Evolutionary conservation across 176 grass and related monocot species (phyloP), one percentile per base, ranked within the genome.

Genomic region (Cenchrus fungigraminus): DNA sequence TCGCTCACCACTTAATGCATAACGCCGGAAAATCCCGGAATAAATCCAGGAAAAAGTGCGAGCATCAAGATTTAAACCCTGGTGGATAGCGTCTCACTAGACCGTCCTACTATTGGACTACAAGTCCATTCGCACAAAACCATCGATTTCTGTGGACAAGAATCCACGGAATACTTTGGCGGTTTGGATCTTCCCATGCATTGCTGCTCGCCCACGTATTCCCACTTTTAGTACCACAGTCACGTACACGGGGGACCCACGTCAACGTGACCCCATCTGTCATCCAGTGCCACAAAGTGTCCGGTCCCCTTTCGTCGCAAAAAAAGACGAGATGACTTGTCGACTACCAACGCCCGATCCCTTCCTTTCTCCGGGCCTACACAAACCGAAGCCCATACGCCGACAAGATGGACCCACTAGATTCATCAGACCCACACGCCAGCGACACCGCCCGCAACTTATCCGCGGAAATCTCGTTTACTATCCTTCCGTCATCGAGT

Each of bases 401-500:
- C 65, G 84, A 86, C 84, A 37, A 8, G 0, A 0, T 37, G 79
- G 79, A 3, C 65, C 87, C 88, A 42, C 42, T 8, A 0, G 42
- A 72, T 28, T 51, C 19, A 11, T 5, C 17, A 44, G 88, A 73
- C 79, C 79, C 88, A 90, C 84, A 86, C 0, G 79, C 49, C 84
- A 83, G 84, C 29, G 58, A 86, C 51, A 72, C 79, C 73, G 68
- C 60, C 59, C 73, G 47, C 84, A 20, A 68, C 16, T 87, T 87
- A 83, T 87, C 84, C 79, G n/a, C 37, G 68, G 74, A 66, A 44
- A 87, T 77, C 83, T 58, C 51, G 13, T 29, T 13, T 1, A 65
- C 22, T 45, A 4, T 25, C 49, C 9, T 4, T 32, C 2, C 34
- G 34, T 40, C 37, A 40, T 4, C 34, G 34, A 37, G 34, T 37